Percentiles rank a stretch among this genome's conserved stretches.
These are phyloP conservation scores for Debaryomyces hansenii DNA, from an alignment of 805 yeast species.

Conservation along the genomic window DNA sequence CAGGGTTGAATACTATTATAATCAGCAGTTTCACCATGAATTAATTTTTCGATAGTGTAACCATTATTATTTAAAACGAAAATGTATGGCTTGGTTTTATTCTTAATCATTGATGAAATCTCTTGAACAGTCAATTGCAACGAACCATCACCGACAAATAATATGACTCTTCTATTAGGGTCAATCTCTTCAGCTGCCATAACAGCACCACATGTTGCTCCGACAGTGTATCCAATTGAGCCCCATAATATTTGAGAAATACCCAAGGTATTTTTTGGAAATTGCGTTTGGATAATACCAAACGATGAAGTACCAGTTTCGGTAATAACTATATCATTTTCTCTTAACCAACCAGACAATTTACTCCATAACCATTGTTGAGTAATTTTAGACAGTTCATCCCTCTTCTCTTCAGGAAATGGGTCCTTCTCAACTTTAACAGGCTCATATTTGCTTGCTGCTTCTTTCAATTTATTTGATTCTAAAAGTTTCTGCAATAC, in stretches of 20 bases:
- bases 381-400: conserved; percentile 13
- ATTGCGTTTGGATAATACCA: conserved; percentile 32
- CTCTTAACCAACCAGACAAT: conserved; percentile 25
- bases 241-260: conserved; percentile 39
- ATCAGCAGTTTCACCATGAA: conserved; percentile 37
- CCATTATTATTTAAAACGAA: conserved; percentile 43
- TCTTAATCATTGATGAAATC: conserved; percentile 36
- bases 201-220: conserved; percentile 34
- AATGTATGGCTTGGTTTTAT: conserved; percentile 34
- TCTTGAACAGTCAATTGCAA: conserved; percentile 44
- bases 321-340: conserved; percentile 32
- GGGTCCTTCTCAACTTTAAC: conserved; percentile 12
- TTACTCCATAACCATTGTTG: conserved; percentile 34
- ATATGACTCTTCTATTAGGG: conserved; percentile 33
- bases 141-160: conserved; percentile 45
- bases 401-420: conserved; percentile 8
- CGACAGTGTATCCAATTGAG: conserved; percentile 36
- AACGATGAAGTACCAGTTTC: conserved; percentile 39
- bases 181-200: conserved; percentile 33
- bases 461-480: conserved; percentile 5
- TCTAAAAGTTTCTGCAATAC: conserved; percentile 11
- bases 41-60: conserved; percentile 40
- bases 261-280: conserved; percentile 30
- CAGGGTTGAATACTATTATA: conserved; percentile 42
- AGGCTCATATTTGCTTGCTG: conserved; percentile 12